phyloP scores from a whole-genome alignment of 148 eudicot species.

The Cornus florida region DNA sequence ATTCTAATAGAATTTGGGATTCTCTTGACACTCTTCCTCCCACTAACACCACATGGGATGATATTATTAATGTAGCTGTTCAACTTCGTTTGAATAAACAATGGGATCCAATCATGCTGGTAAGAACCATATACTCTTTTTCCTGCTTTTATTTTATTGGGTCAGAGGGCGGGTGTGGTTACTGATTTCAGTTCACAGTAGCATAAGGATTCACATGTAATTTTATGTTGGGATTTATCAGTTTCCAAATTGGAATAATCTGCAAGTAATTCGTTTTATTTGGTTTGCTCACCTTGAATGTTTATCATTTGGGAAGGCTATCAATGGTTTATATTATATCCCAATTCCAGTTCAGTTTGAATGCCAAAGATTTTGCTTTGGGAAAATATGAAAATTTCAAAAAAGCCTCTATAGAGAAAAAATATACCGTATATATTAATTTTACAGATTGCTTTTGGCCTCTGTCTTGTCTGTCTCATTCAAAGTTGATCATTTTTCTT shows the following conservation, averaged over 20 bases:
- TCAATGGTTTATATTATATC: not conserved
- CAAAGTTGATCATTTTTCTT: not conserved
- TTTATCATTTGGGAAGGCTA: not conserved
- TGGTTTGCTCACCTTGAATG: not conserved
- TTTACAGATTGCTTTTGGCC: not conserved
- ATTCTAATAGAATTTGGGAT: constrained; percentile 50
- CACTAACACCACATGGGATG: constrained; percentile 79
- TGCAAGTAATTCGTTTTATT: not conserved
- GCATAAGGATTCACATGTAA: not conserved
- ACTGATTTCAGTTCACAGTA: not conserved
- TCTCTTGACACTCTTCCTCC: constrained; percentile 64
- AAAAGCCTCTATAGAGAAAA: not conserved
- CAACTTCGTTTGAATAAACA: constrained; percentile 68
- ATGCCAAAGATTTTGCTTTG: not conserved
- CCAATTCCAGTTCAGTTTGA: not conserved
- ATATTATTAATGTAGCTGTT: constrained; percentile 61
- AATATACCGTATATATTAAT: no score
- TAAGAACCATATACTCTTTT: constrained; percentile 15
- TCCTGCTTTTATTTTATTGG: not conserved
- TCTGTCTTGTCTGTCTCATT: not conserved
- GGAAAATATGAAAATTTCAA: not conserved
- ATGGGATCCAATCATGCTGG: constrained; percentile 74
- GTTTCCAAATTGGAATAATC: not conserved
- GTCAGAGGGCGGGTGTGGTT: not conserved
- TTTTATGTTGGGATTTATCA: not conserved